Evolutionary conservation across 805 yeast species (phyloP).

Genomic region (Lipomyces kockii): DNA sequence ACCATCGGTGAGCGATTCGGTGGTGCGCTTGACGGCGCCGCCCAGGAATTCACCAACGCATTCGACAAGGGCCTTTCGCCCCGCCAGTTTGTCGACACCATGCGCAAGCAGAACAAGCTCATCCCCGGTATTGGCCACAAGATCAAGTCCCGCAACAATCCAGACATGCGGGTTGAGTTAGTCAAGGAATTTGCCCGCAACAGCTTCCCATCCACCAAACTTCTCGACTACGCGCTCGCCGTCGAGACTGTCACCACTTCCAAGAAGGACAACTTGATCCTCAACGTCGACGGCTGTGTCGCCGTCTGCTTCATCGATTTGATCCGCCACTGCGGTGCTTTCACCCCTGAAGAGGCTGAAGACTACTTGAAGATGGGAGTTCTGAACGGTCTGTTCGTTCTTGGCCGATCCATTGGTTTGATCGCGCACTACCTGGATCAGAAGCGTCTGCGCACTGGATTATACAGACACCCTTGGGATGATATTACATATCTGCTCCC

Average conservation of each 20-base stretch:
- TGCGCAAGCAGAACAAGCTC: slow-evolving; percentile 55
- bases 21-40: slow-evolving; percentile 56
- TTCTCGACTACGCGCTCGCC: slow-evolving; percentile 54
- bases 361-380: slow-evolving; percentile 54
- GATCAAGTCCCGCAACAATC: slow-evolving; percentile 55
- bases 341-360: slow-evolving; percentile 52
- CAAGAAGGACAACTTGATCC: slow-evolving; percentile 53
- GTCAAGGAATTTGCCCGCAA: slow-evolving; percentile 53
- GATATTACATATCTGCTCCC: slow-evolving; percentile 49
- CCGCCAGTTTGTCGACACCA: slow-evolving; percentile 52
- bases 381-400: slow-evolving; percentile 53
- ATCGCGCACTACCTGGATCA: slow-evolving; percentile 55
- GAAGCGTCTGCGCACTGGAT: slow-evolving; percentile 53
- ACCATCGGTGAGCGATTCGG: slow-evolving; percentile 55
- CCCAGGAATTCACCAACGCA: slow-evolving; percentile 52
- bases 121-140: slow-evolving; percentile 56
- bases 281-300: slow-evolving; percentile 54
- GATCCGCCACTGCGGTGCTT: slow-evolving; percentile 52
- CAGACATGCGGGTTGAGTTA: slow-evolving; percentile 54
- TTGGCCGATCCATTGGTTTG: slow-evolving; percentile 54
- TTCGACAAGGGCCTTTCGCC: slow-evolving; percentile 53
- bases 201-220: slow-evolving; percentile 51
- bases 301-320: slow-evolving; percentile 53
- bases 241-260: slow-evolving; percentile 57
- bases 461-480: slow-evolving; percentile 56